phyloP scores from a whole-genome alignment of 106 monocot genomes.

The Hemerocallis citrina region DNA sequence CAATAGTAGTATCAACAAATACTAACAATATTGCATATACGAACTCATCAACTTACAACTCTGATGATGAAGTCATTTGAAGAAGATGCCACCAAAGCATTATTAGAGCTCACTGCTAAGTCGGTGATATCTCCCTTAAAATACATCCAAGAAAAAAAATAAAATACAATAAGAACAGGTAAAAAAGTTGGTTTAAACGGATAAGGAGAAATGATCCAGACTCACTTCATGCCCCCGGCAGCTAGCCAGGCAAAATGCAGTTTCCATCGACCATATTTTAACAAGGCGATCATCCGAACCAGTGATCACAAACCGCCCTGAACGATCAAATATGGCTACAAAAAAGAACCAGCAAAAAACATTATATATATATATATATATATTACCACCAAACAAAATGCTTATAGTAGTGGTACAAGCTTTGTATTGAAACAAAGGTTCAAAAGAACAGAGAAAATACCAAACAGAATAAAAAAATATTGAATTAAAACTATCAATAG shows the following conservation, averaged over 20 bases:
- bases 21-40: background rate
- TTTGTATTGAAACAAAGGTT: background rate
- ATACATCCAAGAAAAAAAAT: constrained; percentile 2
- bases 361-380: background rate
- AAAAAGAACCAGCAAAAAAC: constrained; percentile 10
- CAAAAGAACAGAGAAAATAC: background rate
- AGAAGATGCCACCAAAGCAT: constrained; percentile 93
- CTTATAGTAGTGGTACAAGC: background rate
- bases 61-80: constrained; percentile 97
- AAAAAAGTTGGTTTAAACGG: background rate
- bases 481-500: background rate
- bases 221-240: constrained; percentile 97
- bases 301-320: constrained; percentile 88
- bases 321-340: constrained; percentile 92
- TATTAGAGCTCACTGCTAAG: constrained; percentile 96
- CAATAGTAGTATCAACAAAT: background rate
- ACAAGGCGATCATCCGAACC: constrained; percentile 99
- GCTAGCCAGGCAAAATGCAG: constrained; percentile 92
- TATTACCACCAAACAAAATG: background rate
- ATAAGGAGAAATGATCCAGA: constrained; percentile 8
- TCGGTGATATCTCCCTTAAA: constrained; percentile 98
- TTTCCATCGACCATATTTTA: constrained; percentile 99
- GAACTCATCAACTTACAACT: constrained; percentile 56
- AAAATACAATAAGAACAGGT: background rate
- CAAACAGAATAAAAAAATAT: background rate